phyloP scores from a whole-genome alignment of 495 filamentous ascomycete genomes.

The Trichoderma virens region DNA sequence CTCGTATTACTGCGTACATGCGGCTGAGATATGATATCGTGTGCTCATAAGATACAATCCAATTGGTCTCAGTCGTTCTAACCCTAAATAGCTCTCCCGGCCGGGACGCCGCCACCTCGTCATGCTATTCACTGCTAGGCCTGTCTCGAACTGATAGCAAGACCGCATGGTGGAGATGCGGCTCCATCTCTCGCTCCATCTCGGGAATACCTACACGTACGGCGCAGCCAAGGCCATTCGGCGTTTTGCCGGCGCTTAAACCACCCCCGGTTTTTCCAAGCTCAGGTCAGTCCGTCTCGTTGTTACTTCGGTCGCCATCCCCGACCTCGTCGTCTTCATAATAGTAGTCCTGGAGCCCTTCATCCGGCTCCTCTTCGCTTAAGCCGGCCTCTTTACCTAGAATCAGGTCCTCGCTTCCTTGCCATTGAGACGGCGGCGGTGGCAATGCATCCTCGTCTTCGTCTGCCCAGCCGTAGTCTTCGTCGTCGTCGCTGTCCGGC shows the following conservation, averaged over 20 bases:
- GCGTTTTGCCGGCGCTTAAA: slow-evolving; percentile 7
- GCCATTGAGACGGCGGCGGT: slow-evolving; percentile 41
- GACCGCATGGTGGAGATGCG: background rate
- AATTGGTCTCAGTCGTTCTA: background rate
- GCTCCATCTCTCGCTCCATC: background rate
- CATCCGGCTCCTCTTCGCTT: slow-evolving; percentile 8
- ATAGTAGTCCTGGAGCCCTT: background rate
- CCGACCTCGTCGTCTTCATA: slow-evolving; percentile 4
- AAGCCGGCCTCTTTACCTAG: slow-evolving; percentile 20
- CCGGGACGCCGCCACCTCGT: slow-evolving; percentile 2
- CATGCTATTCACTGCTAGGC: background rate
- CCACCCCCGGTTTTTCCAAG: background rate
- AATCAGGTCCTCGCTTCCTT: slow-evolving; percentile 44
- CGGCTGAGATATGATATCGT: background rate
- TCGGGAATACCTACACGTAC: background rate
- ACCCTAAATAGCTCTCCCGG: background rate
- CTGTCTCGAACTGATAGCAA: background rate
- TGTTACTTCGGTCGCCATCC: slow-evolving; percentile 8
- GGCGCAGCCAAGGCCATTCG: background rate
- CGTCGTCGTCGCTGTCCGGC: slow-evolving; percentile 40
- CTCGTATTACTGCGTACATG: too few species aligned
- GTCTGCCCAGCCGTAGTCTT: slow-evolving; percentile 45
- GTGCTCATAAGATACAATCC: background rate
- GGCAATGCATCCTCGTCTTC: slow-evolving; percentile 39
- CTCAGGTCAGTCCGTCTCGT: background rate